Evolutionary conservation across 768 basidiomycete species (phyloP).

Genomic region (Pisolithus albus): DNA sequence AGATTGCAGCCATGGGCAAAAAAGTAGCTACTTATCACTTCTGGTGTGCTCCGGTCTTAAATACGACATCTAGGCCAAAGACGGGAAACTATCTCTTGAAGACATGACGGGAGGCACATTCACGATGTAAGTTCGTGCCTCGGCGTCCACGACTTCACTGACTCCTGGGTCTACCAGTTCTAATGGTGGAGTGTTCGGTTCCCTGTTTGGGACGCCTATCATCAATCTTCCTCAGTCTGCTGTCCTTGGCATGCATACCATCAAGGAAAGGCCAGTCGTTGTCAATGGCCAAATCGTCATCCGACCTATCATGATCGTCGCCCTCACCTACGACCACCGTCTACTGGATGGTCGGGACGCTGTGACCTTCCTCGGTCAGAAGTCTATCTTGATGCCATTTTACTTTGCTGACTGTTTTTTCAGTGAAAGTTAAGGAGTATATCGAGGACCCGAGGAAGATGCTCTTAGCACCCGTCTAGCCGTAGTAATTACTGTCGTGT

Average conservation of each 20-base stretch:
- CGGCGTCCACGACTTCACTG: neutral
- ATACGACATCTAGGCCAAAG: conserved; percentile 52
- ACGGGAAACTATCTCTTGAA: conserved; percentile 91
- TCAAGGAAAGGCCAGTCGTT: conserved; percentile 87
- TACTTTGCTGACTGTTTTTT: conserved; percentile 3
- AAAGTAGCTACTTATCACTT: conserved; percentile 45
- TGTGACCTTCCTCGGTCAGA: conserved; percentile 92
- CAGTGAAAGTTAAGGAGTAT: conserved; percentile 89
- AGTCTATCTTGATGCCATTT: neutral
- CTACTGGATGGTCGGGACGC: conserved; percentile 94
- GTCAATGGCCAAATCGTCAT: conserved; percentile 94
- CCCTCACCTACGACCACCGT: conserved; percentile 92
- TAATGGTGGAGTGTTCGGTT: conserved; percentile 98
- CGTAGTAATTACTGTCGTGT: neutral
- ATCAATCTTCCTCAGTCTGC: conserved; percentile 96
- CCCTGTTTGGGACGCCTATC: conserved; percentile 96
- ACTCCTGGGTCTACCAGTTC: conserved; percentile 49
- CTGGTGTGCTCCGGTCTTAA: neutral
- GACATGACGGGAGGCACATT: conserved; percentile 99
- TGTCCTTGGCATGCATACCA: conserved; percentile 93
- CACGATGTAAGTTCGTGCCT: conserved; percentile 67
- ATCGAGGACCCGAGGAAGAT: conserved; percentile 93
- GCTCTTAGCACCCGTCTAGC: conserved; percentile 43
- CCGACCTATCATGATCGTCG: conserved; percentile 94
- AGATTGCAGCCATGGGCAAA: conserved; percentile 84